phyloP scores from a whole-genome alignment of 768 basidiomycete species.

The Coprinopsis cinerea region DNA sequence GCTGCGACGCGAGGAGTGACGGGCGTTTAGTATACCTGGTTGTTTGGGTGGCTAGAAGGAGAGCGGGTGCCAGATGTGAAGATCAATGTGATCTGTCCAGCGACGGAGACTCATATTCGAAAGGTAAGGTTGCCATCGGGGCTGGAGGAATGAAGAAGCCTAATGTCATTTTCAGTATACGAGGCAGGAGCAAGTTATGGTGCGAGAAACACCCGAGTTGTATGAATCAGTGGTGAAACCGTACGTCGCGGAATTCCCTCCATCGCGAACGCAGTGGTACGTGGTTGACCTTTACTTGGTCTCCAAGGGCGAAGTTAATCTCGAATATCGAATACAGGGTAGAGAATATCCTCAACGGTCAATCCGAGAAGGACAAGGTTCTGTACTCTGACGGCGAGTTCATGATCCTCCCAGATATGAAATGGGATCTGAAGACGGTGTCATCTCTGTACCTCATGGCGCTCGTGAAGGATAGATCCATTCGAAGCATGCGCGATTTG shows the following conservation, averaged over 20 bases:
- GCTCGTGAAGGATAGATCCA: slow-evolving; percentile 52
- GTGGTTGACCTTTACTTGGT: slow-evolving; percentile 5
- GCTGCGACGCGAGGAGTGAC: slow-evolving; percentile 3
- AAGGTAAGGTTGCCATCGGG: slow-evolving; percentile 56
- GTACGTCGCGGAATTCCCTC: slow-evolving; percentile 72
- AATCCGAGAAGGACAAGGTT: slow-evolving; percentile 69
- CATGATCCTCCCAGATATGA: slow-evolving; percentile 90
- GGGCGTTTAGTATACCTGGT: slow-evolving; percentile 66
- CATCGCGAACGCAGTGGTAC: slow-evolving; percentile 78
- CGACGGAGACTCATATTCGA: slow-evolving; percentile 82
- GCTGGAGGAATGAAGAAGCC: neutral
- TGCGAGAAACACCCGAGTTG: slow-evolving; percentile 77
- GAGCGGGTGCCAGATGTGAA: slow-evolving; percentile 59
- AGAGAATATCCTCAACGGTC: slow-evolving; percentile 71
- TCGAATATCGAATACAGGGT: slow-evolving; percentile 49
- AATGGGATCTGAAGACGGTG: slow-evolving; percentile 84
- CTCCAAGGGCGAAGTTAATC: neutral
- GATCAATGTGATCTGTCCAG: slow-evolving; percentile 81
- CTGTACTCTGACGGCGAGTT: slow-evolving; percentile 61
- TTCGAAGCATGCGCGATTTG: slow-evolving; percentile 77
- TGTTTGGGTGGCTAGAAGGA: slow-evolving; percentile 60
- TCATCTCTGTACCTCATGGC: slow-evolving; percentile 82
- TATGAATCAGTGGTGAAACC: slow-evolving; percentile 69
- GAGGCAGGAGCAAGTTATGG: slow-evolving; percentile 61
- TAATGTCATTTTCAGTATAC: slow-evolving; percentile 51